Conservation (phyloP, 1,284 basidiomycete genomes). For the Chalciporus sp. region DNA sequence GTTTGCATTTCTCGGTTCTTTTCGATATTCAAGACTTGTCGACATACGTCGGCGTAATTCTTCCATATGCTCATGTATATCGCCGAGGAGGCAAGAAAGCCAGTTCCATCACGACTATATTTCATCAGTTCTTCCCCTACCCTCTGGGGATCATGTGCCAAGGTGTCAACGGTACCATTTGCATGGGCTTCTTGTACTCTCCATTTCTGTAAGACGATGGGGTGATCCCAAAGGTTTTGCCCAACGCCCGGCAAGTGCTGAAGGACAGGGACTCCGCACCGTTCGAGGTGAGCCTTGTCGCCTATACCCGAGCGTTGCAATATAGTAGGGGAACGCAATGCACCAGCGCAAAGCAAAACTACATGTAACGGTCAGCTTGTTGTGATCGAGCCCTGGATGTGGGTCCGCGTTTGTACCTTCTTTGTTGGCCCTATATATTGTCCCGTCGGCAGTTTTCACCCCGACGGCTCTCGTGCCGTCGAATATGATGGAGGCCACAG, state of each 20-base stretch:
- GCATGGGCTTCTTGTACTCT: neutral
- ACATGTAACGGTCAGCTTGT: too few relatives aligned
- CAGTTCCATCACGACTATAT: neutral
- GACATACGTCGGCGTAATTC: neutral
- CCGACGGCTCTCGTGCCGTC: neutral
- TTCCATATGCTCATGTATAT: neutral
- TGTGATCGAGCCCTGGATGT: too few relatives aligned
- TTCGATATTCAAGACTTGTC: neutral
- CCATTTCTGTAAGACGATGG: constrained; percentile 33
- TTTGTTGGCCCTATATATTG: neutral
- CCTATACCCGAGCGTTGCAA: constrained; percentile 54
- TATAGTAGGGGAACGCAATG: constrained; percentile 1
- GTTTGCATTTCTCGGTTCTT: neutral
- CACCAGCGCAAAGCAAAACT: neutral
- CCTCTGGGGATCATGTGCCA: neutral
- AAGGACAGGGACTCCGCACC: constrained; percentile 47
- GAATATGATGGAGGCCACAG: neutral
- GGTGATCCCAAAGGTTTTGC: constrained; percentile 56
- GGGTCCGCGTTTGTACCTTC: neutral
- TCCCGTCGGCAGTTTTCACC: neutral
- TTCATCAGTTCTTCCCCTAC: neutral
- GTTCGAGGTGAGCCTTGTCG: constrained; percentile 47
- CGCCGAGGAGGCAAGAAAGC: neutral
- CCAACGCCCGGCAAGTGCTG: constrained; percentile 58
- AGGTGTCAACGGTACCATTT: neutral